These are phyloP conservation scores for Colletotrichum spaethianum DNA, from an alignment of 2,329 filamentous ascomycete species.

Conservation along the genomic window DNA sequence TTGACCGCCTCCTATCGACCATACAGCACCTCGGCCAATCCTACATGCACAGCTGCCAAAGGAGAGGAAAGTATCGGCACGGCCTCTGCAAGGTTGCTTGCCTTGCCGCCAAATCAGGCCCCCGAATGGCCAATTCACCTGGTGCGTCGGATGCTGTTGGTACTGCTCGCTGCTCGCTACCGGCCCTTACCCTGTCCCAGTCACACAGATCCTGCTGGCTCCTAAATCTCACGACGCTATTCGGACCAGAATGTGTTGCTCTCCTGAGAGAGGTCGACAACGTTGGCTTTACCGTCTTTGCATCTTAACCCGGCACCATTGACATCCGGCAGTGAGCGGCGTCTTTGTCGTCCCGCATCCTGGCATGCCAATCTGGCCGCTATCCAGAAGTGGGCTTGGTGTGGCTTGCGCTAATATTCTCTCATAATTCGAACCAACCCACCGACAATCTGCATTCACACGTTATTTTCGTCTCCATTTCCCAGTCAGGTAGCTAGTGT, in stretches of 20 bases:
- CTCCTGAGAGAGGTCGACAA: neutral
- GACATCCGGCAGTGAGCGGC: neutral
- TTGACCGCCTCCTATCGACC: conserved; percentile 32
- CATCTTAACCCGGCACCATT: neutral
- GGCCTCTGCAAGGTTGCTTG: conserved; percentile 22
- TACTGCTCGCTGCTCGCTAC: conserved; percentile 8
- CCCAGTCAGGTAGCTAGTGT: conserved; percentile 23
- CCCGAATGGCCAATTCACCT: conserved; percentile 17
- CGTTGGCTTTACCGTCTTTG: conserved; percentile 2
- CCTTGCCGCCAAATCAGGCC: conserved; percentile 20
- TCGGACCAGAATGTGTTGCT: conserved; percentile 1
- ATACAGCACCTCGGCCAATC: conserved; percentile 1
- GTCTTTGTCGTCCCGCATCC: neutral
- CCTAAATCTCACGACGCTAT: conserved; percentile 1
- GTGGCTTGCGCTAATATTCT: conserved; percentile 29
- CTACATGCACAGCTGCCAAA: conserved; percentile 1
- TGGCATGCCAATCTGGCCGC: neutral
- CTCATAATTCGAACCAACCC: conserved; percentile 21
- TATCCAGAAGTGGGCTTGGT: conserved; percentile 10
- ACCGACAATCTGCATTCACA: conserved; percentile 21
- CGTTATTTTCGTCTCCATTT: conserved; percentile 31
- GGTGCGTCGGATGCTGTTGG: neutral
- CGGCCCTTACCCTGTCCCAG: conserved; percentile 6
- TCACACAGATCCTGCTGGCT: conserved; percentile 20
- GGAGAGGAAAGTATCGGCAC: conserved; percentile 4